Evolutionary conservation across 2,329 filamentous ascomycete species (phyloP).

Genomic region (Clarireedia homoeocarpa): DNA sequence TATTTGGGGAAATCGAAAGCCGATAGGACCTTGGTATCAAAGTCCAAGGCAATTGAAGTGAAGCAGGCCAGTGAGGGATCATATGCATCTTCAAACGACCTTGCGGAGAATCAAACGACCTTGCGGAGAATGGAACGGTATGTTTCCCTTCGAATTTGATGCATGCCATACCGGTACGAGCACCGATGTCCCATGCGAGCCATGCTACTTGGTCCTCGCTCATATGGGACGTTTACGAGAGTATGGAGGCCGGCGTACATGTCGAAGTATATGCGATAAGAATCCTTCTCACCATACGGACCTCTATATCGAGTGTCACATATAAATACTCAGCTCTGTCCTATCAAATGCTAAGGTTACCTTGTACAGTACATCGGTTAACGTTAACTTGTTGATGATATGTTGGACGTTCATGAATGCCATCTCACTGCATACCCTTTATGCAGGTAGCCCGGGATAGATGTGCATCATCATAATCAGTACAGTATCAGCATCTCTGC

Average conservation of each 20-base stretch:
- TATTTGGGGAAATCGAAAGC: not conserved
- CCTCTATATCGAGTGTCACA: not conserved
- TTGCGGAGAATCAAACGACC: not conserved
- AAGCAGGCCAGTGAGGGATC: not conserved
- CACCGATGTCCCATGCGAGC: too few relatives aligned
- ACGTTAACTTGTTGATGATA: not conserved
- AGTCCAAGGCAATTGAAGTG: not conserved
- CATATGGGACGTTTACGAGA: not conserved
- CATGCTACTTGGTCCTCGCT: not conserved
- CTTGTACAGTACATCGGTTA: not conserved
- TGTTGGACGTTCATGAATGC: not conserved
- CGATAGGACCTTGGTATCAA: not conserved
- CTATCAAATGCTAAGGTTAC: not conserved
- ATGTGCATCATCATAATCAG: not conserved
- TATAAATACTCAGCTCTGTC: not conserved
- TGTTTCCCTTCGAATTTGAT: too few relatives aligned
- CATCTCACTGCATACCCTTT: conserved; percentile 3
- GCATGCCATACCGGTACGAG: too few relatives aligned
- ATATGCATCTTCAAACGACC: not conserved
- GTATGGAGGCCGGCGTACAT: not conserved
- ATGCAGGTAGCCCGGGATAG: not conserved
- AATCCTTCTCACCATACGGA: not conserved
- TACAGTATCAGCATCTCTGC: not conserved
- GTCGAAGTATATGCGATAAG: not conserved
- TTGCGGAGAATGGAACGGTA: not conserved